Evolutionary conservation across 306 rosid species (phyloP), one percentile per base, ranked within the genome.

Genomic region (Cicer arietinum): DNA sequence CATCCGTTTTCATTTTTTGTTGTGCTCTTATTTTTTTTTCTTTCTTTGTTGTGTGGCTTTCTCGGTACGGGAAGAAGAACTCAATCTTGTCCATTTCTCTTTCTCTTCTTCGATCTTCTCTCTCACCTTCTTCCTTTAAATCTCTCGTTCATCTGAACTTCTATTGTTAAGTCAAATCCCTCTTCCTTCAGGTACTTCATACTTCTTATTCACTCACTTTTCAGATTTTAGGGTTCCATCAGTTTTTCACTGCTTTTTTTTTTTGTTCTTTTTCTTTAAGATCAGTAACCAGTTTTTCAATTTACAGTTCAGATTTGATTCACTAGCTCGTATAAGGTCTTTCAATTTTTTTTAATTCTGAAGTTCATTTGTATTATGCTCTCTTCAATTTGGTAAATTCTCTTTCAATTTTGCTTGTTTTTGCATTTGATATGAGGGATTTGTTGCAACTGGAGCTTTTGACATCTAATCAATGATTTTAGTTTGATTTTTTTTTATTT

Each of bases 141-240:
- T 10, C 4, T 59, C 20, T 63, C 73, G 11, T 5, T n/a, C 16
- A 14, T 48, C 79, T 3, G 8, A 39, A 4, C 45, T 69, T 69
- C 78, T 2, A 10, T 57, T 12, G 17, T 47, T 42, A 12, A 67
- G 14, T 10, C 51, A 25, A 77, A 59, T 20, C 46, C 65, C 73
- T 67, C 82, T 67, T 35, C 48, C 16, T 35, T 41, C 68, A 84
- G 83, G 85, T 80, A 54, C 22, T n/a, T 60, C 17, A 47, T 16
- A 48, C 63, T 58, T 68, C 52, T 54, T 10, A 47, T 37, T 14
- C 30, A 1, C 8, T 30, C 5, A 39, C 46, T 78, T 69, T 59
- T 73, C 35, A 13, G 77, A 77, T 80, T 84, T 74, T 84, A 84
- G 88, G 88, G 85, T 77, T 84, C 72, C 6, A 14, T 62, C 7